A percentile compares a stretch with the other conserved stretches of the same genome.
Conservation (phyloP, 768 basidiomycete genomes). For the Leccinum rimulosum region DNA sequence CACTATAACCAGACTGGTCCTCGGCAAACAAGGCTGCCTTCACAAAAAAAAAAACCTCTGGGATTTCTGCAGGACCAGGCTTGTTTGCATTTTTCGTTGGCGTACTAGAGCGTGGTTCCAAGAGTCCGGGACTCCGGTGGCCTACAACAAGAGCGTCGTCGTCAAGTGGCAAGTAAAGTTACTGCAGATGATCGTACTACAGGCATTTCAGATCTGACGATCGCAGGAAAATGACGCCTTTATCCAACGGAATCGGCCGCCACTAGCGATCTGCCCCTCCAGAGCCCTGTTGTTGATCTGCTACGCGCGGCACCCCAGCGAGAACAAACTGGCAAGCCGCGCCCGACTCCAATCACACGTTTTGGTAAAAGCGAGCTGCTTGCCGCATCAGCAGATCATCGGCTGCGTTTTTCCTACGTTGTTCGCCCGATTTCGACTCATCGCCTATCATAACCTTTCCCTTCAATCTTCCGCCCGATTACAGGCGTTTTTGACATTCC, state of each 20-base stretch:
- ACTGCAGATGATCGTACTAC: not conserved
- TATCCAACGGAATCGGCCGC: not conserved
- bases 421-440: no score
- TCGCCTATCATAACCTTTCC: no score
- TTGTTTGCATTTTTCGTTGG: not conserved
- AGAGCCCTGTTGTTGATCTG: not conserved
- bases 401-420: no score
- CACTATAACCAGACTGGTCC: no score
- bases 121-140: not conserved
- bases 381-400: no score
- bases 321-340: not conserved
- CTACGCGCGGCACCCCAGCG: not conserved
- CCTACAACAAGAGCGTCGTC: not conserved
- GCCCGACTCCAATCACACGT: not conserved
- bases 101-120: not conserved
- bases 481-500: not conserved
- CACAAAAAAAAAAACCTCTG: not conserved
- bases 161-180: not conserved
- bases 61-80: not conserved
- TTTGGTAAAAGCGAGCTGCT: not conserved
- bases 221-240: not conserved
- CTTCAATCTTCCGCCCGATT: not conserved
- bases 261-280: not conserved
- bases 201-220: not conserved
- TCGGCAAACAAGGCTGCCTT: no score